These are phyloP conservation scores for Magnusiomyces suaveolens DNA, from an alignment of 1,139 yeast species.

Conservation along the genomic window DNA sequence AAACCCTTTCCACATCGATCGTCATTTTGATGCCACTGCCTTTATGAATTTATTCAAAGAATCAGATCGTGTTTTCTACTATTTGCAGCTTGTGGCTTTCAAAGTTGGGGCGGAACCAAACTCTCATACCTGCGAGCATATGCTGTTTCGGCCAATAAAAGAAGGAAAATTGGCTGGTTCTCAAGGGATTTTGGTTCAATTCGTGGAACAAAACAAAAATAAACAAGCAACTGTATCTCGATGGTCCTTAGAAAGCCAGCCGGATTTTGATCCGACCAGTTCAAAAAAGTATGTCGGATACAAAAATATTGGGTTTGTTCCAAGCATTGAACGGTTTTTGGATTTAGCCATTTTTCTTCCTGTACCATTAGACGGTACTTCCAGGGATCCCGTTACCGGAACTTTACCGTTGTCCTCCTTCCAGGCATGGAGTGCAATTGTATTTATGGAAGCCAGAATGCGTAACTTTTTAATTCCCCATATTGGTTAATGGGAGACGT, in stretches of 20 bases:
- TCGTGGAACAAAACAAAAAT: background rate
- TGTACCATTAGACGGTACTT: slow-evolving; percentile 2
- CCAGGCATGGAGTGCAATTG: slow-evolving; percentile 11
- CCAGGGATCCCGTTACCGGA: background rate
- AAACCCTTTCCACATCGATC: slow-evolving; percentile 1
- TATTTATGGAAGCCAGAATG: slow-evolving; percentile 11
- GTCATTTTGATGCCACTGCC: background rate
- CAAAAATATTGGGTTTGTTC: slow-evolving; percentile 3
- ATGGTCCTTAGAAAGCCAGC: slow-evolving; percentile 5
- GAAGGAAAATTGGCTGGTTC: background rate
- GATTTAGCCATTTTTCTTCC: slow-evolving; percentile 1
- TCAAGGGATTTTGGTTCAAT: background rate
- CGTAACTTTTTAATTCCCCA: background rate
- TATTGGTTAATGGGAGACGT: too few species aligned
- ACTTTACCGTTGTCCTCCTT: slow-evolving; percentile 9
- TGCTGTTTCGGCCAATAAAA: background rate
- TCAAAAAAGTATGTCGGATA: background rate
- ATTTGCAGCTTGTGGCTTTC: background rate
- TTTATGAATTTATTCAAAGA: background rate
- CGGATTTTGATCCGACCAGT: background rate
- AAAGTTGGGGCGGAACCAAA: background rate
- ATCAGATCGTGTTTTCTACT: background rate
- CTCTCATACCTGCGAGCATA: background rate
- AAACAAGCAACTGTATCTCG: background rate
- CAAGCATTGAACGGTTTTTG: slow-evolving; percentile 4